Base-by-base conservation (phyloP, 2,329 filamentous ascomycete genomes). In the Fusarium albosuccineum region DNA sequence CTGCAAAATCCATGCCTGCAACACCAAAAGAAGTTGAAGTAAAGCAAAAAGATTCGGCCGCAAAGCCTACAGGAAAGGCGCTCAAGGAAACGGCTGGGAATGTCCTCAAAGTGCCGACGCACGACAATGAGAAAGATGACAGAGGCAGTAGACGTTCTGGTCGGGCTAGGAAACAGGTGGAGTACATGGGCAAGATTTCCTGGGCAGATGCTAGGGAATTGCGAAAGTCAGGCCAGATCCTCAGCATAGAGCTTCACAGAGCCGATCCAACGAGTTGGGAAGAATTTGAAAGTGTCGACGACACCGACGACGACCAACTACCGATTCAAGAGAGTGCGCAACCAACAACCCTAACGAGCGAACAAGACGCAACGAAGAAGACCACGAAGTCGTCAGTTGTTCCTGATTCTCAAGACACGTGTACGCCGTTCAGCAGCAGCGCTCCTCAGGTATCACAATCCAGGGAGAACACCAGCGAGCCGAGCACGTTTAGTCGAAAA, bases 141-240 rank as follows among this genome's bases (percentile, higher is more conserved):
- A 56, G 46, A 46, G 61, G 64, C 1, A 64, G 67, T 22, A 69
- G 74, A 51, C 70, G 70, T 13, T 75, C 74, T 39, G 70, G 72
- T 6, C 71, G 76, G 34, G 68, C 62, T 13, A 71, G 73, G 29
- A 78, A 73, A 42, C 72, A 74, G 56, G 68, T 64, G 14, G 72
- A 75, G 37, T 76, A 75, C 37, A 63, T 73, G 58, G 74, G 73
- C 36, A 76, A 75, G 46, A 65, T 77, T 11, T 71, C 75, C 7
- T 76, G 76, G 76, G 41, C 61, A 4, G 67, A 76, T 11, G 73
- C 62, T 29, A 57, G 62, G 26, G 50, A 67, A 48, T 48, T 62
- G 27, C 54, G 14, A n/a, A 64, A 36, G 34, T 46, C 57, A 3
- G 46, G 53, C 8, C 57, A 61, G 26, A 59, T 26, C 6, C n/a